phyloP scores from a whole-genome alignment of 192 early-diverging fungal genomes.

The Pilaira anomala region DNA sequence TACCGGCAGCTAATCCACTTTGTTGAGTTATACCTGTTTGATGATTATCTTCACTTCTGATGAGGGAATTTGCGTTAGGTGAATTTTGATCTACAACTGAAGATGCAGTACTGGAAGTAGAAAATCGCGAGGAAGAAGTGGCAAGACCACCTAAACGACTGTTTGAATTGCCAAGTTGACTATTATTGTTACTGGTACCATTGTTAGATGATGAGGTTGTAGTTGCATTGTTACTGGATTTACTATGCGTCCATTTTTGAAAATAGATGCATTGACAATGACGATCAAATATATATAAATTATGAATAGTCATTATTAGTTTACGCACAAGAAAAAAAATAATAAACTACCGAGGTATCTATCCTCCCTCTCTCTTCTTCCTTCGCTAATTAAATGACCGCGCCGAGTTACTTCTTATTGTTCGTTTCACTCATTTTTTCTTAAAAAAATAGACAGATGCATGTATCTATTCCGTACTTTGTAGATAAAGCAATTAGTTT shows the following conservation, averaged over 20 bases:
- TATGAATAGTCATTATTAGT: conserved; percentile 62
- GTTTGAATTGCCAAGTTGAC: conserved; percentile 25
- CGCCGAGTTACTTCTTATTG: too few species aligned
- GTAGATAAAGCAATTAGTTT: too few species aligned
- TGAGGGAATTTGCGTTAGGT: conserved; percentile 25
- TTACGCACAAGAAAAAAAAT: neutral
- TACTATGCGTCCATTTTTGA: conserved; percentile 67
- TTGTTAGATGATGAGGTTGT: conserved; percentile 13
- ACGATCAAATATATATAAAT: conserved; percentile 90
- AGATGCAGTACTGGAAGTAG: conserved; percentile 28
- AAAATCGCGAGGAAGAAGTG: conserved; percentile 45
- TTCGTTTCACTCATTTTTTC: too few species aligned
- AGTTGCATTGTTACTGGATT: conserved; percentile 23
- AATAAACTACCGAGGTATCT: too few species aligned
- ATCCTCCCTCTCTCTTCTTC: too few species aligned
- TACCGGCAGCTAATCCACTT: conserved; percentile 42
- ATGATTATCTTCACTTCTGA: conserved; percentile 15
- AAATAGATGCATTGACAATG: conserved; percentile 91
- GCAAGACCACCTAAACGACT: conserved; percentile 35
- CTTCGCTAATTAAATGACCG: too few species aligned
- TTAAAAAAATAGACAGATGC: too few species aligned
- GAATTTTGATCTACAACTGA: conserved; percentile 25
- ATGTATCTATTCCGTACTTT: too few species aligned
- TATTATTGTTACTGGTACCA: conserved; percentile 33
- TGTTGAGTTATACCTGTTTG: conserved; percentile 31